Base-by-base conservation (phyloP, 495 filamentous ascomycete genomes). In the Sporormia fimetaria region DNA sequence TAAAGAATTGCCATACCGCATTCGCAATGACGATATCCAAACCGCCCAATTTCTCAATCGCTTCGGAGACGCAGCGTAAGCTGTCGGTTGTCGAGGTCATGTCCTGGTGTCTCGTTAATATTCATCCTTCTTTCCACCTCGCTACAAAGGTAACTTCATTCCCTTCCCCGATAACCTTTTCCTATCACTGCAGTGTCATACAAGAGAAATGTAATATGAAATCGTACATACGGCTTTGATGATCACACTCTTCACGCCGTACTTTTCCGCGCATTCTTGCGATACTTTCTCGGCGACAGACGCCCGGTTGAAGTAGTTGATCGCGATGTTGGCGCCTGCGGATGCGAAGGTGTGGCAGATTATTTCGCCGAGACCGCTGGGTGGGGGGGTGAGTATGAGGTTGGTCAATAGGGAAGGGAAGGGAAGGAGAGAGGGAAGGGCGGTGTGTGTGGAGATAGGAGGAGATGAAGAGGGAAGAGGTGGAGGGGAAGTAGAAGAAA, bases 11-110 rank as follows among this genome's bases (percentile, higher is more conserved):
- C 61, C 76, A 44, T 47, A 81, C 80, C 9, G 81, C 80, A 58
- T 86, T 84, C 0, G 75, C 77, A 33, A 84, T 64, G 3, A 86
- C 58, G 22, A 82, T 67, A 60, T 86, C 81, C 15, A 86, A 54
- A 1, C 80, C 78, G 3, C 80, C 79, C 18, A 83, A 56, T 22
- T 67, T 57, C 41, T 72, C 63, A 36, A 75, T 69, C 3, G 72
- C 67, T 14, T 74, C 63, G 21, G 71, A 55, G 5, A 84, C 73
- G 12, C 65, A 55, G 0, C 58, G 61, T 21, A 59, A 56, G 42
- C 76, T 80, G 24, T 75, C 78, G 3, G 48, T 59, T 44, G 73
- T 57, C n/a, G 62, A 60, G 20, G 67, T 72, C 30, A 69, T 67
- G 52, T 86, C 78, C 74, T 80, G 33, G 24, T 23, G 3, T 17